These are phyloP conservation scores for Plectosphaerella plurivora DNA, from an alignment of 2,329 filamentous ascomycete species.

Conservation along the genomic window DNA sequence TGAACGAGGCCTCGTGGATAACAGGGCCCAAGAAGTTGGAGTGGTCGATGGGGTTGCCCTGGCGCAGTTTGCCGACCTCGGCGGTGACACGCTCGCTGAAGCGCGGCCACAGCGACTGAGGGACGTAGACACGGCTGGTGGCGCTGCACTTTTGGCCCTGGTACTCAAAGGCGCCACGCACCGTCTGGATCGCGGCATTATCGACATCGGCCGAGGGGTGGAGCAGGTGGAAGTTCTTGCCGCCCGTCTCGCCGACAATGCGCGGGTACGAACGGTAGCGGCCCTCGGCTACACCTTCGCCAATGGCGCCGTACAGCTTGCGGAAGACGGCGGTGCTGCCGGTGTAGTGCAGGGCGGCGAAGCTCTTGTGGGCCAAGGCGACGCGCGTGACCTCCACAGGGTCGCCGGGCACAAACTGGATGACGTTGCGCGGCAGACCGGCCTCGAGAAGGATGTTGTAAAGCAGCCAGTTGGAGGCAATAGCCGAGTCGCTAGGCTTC, in stretches of 20 bases:
- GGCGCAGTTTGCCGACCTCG: constrained; percentile 66
- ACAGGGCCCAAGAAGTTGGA: constrained; percentile 83
- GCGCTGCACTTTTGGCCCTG: constrained; percentile 91
- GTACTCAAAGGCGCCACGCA: constrained; percentile 85
- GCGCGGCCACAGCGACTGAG: constrained; percentile 67
- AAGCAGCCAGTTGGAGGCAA: constrained; percentile 86
- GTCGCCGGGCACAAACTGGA: constrained; percentile 90
- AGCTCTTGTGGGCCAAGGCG: constrained; percentile 71
- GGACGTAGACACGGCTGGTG: constrained; percentile 74
- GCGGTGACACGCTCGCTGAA: constrained; percentile 63
- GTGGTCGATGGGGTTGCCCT: constrained; percentile 65
- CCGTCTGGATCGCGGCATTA: constrained; percentile 76
- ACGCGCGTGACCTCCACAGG: constrained; percentile 77
- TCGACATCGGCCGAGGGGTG: constrained; percentile 72
- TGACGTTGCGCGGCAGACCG: constrained; percentile 81
- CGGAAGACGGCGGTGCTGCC: constrained; percentile 91
- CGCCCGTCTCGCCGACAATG: constrained; percentile 85
- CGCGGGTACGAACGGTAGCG: constrained; percentile 82
- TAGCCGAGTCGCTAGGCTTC: constrained; percentile 90
- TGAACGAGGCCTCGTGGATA: constrained; percentile 77
- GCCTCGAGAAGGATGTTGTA: constrained; percentile 90
- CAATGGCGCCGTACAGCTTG: constrained; percentile 81
- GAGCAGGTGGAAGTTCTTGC: constrained; percentile 89
- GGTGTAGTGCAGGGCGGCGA: constrained; percentile 92
- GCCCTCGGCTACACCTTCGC: constrained; percentile 72